Conservation (phyloP, 2,329 filamentous ascomycete genomes). For the Polytolypa hystricis region DNA sequence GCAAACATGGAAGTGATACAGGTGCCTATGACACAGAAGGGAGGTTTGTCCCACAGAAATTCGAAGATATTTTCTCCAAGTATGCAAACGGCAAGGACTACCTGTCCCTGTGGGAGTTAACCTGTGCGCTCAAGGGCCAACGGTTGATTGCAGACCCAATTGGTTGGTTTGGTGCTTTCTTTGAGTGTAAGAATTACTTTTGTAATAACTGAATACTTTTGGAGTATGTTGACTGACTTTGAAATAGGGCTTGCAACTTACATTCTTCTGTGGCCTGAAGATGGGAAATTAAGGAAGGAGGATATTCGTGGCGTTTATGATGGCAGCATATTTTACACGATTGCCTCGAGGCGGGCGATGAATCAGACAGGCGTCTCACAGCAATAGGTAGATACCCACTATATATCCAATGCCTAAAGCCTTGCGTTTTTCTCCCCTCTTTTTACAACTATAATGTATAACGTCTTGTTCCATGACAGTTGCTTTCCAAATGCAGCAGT, state of each 20-base stretch:
- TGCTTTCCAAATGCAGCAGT: too few species aligned
- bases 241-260: slow-evolving; percentile 38
- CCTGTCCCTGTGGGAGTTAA: slow-evolving; percentile 28
- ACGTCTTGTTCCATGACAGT: too few species aligned
- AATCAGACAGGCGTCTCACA: neutral
- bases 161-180: slow-evolving; percentile 22
- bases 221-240: slow-evolving; percentile 10
- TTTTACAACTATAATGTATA: too few species aligned
- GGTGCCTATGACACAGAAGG: slow-evolving; percentile 40
- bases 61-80: slow-evolving; percentile 42
- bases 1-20: slow-evolving; percentile 38
- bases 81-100: slow-evolving; percentile 32
- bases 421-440: too few species aligned
- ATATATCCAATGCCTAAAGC: too few species aligned
- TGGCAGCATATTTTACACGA: slow-evolving; percentile 41
- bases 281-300: slow-evolving; percentile 47
- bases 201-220: too few species aligned
- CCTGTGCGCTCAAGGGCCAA: slow-evolving; percentile 30
- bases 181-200: slow-evolving; percentile 27
- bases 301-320: slow-evolving; percentile 44
- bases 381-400: too few species aligned
- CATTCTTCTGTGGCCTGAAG: slow-evolving; percentile 44
- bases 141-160: slow-evolving; percentile 34
- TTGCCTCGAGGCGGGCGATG: slow-evolving; percentile 1
- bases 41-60: slow-evolving; percentile 39